These are phyloP conservation scores for Neonectria sp. DNA, from an alignment of 2,329 filamentous ascomycete genomes.

Conservation along the genomic window DNA sequence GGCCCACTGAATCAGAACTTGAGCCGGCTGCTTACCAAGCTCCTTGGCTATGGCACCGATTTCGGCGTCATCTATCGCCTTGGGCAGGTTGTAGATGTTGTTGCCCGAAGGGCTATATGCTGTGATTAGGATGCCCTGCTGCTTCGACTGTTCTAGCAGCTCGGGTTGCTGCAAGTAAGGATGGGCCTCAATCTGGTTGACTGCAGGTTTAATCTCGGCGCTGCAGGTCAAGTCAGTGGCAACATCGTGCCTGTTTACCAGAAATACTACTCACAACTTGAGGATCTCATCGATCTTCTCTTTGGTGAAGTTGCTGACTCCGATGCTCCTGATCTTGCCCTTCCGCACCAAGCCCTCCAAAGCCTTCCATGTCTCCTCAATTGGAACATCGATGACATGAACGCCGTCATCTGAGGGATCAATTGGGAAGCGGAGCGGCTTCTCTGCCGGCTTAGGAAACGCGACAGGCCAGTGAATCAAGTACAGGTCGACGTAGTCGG, in stretches of 20 bases:
- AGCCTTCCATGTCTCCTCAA: conserved; percentile 69
- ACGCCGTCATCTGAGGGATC: conserved; percentile 61
- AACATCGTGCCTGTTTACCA: neutral
- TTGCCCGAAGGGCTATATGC: conserved; percentile 77
- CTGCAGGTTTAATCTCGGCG: conserved; percentile 63
- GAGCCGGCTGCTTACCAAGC: conserved; percentile 63
- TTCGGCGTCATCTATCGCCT: conserved; percentile 63
- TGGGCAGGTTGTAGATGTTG: conserved; percentile 60
- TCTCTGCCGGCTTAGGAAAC: conserved; percentile 58
- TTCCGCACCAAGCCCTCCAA: conserved; percentile 56
- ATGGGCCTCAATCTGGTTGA: conserved; percentile 63
- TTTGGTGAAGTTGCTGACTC: conserved; percentile 66
- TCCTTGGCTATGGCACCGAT: conserved; percentile 65
- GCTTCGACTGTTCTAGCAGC: conserved; percentile 61
- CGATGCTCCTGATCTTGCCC: conserved; percentile 61
- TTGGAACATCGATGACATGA: conserved; percentile 38
- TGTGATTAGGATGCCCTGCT: conserved; percentile 70
- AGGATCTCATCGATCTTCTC: conserved; percentile 57
- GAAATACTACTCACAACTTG: conserved; percentile 9
- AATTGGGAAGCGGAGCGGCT: conserved; percentile 53
- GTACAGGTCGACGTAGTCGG: conserved; percentile 66
- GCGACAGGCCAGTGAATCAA: conserved; percentile 65
- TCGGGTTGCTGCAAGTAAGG: conserved; percentile 71
- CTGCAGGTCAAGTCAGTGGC: conserved; percentile 47
- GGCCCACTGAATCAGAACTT: conserved; percentile 67